Percentiles rank a stretch among this genome's conserved stretches.
These are phyloP conservation scores for Paramecium sexaurelia DNA, from an alignment of 73 alveolate genomes.

Conservation along the genomic window DNA sequence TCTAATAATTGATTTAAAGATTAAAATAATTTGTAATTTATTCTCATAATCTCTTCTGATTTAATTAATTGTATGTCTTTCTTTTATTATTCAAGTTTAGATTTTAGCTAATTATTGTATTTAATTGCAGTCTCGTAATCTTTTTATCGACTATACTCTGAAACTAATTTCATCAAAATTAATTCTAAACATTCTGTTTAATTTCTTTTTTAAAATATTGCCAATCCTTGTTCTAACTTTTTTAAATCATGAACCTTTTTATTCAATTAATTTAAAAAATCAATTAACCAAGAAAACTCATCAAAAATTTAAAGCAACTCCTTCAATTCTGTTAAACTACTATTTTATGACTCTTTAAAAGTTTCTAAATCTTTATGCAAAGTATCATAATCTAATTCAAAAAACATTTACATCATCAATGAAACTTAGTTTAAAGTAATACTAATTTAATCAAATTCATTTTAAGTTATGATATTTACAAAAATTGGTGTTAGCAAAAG, in stretches of 20 bases:
- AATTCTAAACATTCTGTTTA: constrained; percentile 28
- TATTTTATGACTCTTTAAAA: not conserved
- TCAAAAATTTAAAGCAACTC: not conserved
- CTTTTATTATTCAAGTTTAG: constrained; percentile 25
- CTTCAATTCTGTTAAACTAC: not conserved
- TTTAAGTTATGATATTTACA: not conserved
- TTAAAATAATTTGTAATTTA: not conserved
- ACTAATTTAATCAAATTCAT: not conserved
- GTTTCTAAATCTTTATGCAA: not conserved
- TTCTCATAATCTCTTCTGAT: not conserved
- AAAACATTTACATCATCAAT: not conserved
- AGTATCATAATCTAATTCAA: not conserved
- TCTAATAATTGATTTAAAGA: constrained; percentile 37
- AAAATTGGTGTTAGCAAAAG: not conserved
- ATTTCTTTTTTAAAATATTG: not conserved
- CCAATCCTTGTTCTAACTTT: constrained; percentile 25
- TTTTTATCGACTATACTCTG: not conserved
- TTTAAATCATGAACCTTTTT: not conserved
- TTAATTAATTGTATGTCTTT: not conserved
- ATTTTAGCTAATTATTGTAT: not conserved
- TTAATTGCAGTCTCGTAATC: not conserved
- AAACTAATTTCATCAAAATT: not conserved
- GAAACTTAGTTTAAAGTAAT: constrained; percentile 10
- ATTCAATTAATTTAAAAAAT: not conserved
- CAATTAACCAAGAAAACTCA: constrained; percentile 18